Evolutionary conservation across 164 flowering plant species (phyloP).

Genomic region (Stephania japonica): DNA sequence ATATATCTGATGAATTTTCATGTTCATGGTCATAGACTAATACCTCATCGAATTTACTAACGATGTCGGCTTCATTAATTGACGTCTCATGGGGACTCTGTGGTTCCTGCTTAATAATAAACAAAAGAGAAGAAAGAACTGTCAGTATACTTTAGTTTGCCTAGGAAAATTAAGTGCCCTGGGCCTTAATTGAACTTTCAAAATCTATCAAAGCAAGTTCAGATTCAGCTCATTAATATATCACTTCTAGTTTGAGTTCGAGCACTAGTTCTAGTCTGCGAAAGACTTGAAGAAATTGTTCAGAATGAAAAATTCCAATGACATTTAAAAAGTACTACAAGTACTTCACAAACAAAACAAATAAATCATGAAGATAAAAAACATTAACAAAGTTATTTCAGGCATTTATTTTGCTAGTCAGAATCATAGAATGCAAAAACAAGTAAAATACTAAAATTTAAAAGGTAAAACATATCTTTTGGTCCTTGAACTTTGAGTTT

Average conservation of each 20-base stretch:
- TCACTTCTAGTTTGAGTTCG: too few relatives aligned
- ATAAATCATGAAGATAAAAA: neutral
- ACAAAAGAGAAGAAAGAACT: conserved; percentile 7
- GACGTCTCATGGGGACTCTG: conserved; percentile 5
- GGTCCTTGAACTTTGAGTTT: too few relatives aligned
- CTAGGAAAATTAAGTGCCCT: neutral
- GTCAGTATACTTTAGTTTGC: conserved; percentile 1
- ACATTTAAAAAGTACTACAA: neutral
- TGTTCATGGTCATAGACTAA: conserved; percentile 14
- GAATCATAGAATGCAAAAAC: conserved; percentile 1
- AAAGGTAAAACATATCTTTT: too few relatives aligned
- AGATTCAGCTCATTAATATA: too few relatives aligned
- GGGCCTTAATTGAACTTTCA: too few relatives aligned
- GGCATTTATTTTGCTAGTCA: neutral
- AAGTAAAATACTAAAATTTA: neutral
- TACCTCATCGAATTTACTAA: neutral
- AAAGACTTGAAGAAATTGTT: too few relatives aligned
- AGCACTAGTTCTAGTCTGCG: too few relatives aligned
- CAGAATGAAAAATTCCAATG: too few relatives aligned
- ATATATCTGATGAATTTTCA: conserved; percentile 1
- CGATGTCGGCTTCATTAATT: conserved; percentile 9
- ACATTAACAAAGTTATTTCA: neutral
- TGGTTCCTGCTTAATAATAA: conserved; percentile 28
- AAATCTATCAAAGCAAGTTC: too few relatives aligned
- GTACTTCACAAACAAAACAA: neutral